Conservation (phyloP, 768 basidiomycete species). For the Floccularia luteovirens region DNA sequence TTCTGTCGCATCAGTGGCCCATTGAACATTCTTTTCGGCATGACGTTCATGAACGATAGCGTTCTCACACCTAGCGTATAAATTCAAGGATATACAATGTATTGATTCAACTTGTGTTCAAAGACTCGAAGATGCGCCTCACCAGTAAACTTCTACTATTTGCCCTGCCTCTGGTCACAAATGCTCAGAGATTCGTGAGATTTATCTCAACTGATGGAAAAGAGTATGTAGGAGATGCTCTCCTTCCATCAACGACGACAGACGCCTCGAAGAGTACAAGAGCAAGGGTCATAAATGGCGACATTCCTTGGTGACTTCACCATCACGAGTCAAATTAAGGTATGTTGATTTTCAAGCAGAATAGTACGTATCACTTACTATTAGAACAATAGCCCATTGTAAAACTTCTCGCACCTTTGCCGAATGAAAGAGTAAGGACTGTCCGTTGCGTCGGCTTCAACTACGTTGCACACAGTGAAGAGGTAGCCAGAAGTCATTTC, state of each 20-base stretch:
- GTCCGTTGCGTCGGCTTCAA: conserved; percentile 28
- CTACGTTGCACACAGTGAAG: conserved; percentile 24
- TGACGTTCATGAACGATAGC: too few relatives aligned
- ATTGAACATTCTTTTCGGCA: too few relatives aligned
- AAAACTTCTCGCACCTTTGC: conserved; percentile 23
- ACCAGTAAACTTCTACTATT: too few relatives aligned
- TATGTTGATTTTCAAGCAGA: conserved; percentile 5
- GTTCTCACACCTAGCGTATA: too few relatives aligned
- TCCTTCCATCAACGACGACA: conserved; percentile 17
- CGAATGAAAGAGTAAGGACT: conserved; percentile 20
- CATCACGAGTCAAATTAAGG: conserved; percentile 25
- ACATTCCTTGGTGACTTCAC: conserved; percentile 26
- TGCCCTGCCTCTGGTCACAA: conserved; percentile 13
- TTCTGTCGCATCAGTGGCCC: too few relatives aligned
- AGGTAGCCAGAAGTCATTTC: conserved; percentile 14
- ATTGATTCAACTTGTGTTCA: too few relatives aligned
- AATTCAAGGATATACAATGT: too few relatives aligned
- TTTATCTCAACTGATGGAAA: conserved; percentile 27
- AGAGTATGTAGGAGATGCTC: conserved; percentile 29
- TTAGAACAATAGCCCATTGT: conserved; percentile 17
- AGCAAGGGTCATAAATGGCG: conserved; percentile 24
- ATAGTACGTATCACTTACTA: not conserved
- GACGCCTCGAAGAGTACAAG: conserved; percentile 24
- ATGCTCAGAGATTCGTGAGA: conserved; percentile 26
- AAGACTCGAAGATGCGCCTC: too few relatives aligned